Evolutionary conservation across 345 rosid genomes (phyloP).

Genomic region (Raphanus raphanistrum): DNA sequence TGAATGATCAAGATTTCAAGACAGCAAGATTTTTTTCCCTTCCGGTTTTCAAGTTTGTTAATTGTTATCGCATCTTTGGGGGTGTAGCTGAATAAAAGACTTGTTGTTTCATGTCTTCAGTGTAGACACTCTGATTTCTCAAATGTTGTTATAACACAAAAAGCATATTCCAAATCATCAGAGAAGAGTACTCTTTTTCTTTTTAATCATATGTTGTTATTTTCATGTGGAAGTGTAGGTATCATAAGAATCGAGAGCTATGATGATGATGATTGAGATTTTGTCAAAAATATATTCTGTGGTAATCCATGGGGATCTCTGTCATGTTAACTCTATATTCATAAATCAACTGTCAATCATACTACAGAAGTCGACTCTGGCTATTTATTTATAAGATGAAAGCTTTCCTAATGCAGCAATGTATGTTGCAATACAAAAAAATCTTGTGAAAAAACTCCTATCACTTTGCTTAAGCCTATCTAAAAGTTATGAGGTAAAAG

Average conservation of each 20-base stretch:
- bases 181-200: slow-evolving; percentile 18
- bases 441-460: neutral
- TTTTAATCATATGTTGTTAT: neutral
- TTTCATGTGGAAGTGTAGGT: too few species aligned
- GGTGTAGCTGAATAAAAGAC: slow-evolving; percentile 29
- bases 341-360: too few species aligned
- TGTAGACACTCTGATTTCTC: slow-evolving; percentile 32
- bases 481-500: slow-evolving; percentile 2
- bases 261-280: neutral
- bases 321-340: neutral
- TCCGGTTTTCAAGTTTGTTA: slow-evolving; percentile 25
- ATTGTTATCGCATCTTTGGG: slow-evolving; percentile 9
- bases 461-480: slow-evolving; percentile 5
- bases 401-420: slow-evolving; percentile 28
- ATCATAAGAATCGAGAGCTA: neutral
- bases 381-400: neutral
- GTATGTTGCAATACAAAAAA: neutral
- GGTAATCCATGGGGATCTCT: neutral
- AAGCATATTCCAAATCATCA: slow-evolving; percentile 4
- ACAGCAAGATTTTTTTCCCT: slow-evolving; percentile 8
- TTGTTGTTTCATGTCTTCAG: slow-evolving; percentile 31
- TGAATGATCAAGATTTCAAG: slow-evolving; percentile 26
- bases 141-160: slow-evolving; percentile 17
- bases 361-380: neutral
- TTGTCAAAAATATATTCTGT: neutral